Evolutionary conservation across 2,329 filamentous ascomycete species (phyloP).

Genomic region (Fusarium musae): DNA sequence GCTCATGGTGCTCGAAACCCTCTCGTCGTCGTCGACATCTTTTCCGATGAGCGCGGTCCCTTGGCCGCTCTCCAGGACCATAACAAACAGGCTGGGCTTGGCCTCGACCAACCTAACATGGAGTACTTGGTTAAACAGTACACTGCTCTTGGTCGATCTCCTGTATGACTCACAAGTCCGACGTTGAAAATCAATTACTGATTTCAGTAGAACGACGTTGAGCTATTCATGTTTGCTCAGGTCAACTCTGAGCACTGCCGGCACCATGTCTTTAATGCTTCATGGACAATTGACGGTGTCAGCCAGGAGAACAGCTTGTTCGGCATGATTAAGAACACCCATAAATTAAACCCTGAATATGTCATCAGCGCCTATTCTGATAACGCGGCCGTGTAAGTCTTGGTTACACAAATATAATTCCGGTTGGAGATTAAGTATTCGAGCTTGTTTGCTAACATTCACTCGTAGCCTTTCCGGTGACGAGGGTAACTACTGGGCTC

Average conservation of each 20-base stretch:
- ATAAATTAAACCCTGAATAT: constrained; percentile 80
- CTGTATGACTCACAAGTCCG: constrained; percentile 54
- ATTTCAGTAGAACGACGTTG: constrained; percentile 73
- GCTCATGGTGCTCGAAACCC: constrained; percentile 70
- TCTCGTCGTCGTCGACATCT: constrained; percentile 81
- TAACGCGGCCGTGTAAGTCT: constrained; percentile 83
- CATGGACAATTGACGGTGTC: constrained; percentile 92
- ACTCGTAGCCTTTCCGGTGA: constrained; percentile 50
- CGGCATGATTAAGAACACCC: constrained; percentile 95
- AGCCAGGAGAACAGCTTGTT: constrained; percentile 85
- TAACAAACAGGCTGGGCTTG: constrained; percentile 85
- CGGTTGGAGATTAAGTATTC: not conserved
- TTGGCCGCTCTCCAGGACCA: constrained; percentile 81
- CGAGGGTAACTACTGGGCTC: constrained; percentile 75
- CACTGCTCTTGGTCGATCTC: constrained; percentile 62
- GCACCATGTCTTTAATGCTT: constrained; percentile 94
- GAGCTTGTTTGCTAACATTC: constrained; percentile 2
- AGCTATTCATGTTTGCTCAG: constrained; percentile 99
- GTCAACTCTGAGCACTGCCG: constrained; percentile 96
- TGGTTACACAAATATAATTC: constrained; percentile 13
- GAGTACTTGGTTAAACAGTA: constrained; percentile 84
- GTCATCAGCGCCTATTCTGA: constrained; percentile 98
- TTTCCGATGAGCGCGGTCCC: constrained; percentile 71
- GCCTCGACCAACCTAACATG: constrained; percentile 88
- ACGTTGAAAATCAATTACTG: constrained; percentile 30